These are phyloP conservation scores for Karstenula rhodostoma DNA, from an alignment of 2,329 filamentous ascomycete species.

Conservation along the genomic window DNA sequence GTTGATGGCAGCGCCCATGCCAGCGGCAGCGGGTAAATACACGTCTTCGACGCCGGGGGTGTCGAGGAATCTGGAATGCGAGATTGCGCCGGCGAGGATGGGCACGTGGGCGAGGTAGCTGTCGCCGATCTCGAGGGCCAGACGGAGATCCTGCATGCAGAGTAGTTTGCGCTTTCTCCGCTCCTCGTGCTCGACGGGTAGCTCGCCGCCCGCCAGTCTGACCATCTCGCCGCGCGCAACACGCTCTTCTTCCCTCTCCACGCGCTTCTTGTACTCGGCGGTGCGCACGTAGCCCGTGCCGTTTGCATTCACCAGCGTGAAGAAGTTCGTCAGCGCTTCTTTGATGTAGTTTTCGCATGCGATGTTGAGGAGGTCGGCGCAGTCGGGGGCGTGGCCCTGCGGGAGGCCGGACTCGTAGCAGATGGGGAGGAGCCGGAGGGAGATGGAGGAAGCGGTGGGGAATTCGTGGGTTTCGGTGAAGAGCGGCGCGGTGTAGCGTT, in stretches of 20 bases:
- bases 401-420: conserved; percentile 70
- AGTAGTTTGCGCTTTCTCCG: conserved; percentile 75
- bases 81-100: conserved; percentile 73
- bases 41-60: conserved; percentile 39
- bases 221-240: conserved; percentile 76
- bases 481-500: conserved; percentile 69
- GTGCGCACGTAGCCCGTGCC: conserved; percentile 72
- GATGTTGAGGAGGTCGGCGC: conserved; percentile 67
- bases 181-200: conserved; percentile 83
- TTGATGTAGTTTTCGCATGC: conserved; percentile 71
- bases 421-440: conserved; percentile 68
- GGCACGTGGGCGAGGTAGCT: conserved; percentile 80
- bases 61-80: conserved; percentile 73
- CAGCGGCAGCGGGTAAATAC: conserved; percentile 22
- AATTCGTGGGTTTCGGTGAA: conserved; percentile 70
- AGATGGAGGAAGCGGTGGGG: conserved; percentile 65
- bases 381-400: conserved; percentile 60
- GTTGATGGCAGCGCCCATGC: too few relatives aligned
- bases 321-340: conserved; percentile 63
- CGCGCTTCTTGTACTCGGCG: conserved; percentile 75
- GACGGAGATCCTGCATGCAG: conserved; percentile 78
- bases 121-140: conserved; percentile 79
- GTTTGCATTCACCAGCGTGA: conserved; percentile 64
- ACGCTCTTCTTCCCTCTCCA: conserved; percentile 78
- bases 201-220: conserved; percentile 76